phyloP scores from a whole-genome alignment of 1,284 basidiomycete species.

The Ustilago crameri region DNA sequence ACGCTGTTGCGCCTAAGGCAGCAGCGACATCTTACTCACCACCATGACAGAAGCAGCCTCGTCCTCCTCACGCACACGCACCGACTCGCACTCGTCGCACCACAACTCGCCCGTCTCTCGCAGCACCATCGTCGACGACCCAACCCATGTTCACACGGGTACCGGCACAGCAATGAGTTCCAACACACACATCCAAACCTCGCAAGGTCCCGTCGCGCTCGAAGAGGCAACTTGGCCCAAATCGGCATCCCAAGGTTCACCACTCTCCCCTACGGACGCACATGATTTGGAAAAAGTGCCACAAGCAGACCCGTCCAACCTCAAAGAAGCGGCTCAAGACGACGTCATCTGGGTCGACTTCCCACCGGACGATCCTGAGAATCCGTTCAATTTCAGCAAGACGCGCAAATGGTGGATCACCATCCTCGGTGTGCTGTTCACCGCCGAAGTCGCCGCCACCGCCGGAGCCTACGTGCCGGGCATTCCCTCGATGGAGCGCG shows the following conservation, averaged over 20 bases:
- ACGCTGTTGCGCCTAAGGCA: no score
- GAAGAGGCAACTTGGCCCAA: background rate
- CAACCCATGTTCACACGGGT: background rate
- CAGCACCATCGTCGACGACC: slow-evolving; percentile 22
- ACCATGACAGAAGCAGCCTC: slow-evolving; percentile 23
- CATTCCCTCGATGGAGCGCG: slow-evolving; percentile 75
- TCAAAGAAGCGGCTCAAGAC: slow-evolving; percentile 1
- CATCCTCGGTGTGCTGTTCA: slow-evolving; percentile 72
- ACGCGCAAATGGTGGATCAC: slow-evolving; percentile 75
- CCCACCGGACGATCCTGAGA: slow-evolving; percentile 70
- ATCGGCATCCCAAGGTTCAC: background rate
- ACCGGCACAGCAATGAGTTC: background rate
- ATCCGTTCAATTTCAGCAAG: slow-evolving; percentile 73
- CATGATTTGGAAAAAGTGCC: slow-evolving; percentile 36
- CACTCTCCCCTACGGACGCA: background rate
- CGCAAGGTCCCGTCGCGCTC: background rate
- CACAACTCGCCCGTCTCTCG: slow-evolving; percentile 19
- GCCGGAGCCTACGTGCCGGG: slow-evolving; percentile 74
- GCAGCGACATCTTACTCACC: slow-evolving; percentile 17
- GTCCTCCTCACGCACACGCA: slow-evolving; percentile 22
- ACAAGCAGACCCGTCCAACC: slow-evolving; percentile 9
- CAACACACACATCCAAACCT: background rate
- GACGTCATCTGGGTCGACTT: slow-evolving; percentile 74
- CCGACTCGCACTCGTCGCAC: slow-evolving; percentile 27
- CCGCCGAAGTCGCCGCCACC: slow-evolving; percentile 71